Base-by-base conservation (phyloP, 208 protist genomes). In the Leishmania amazonensis region DNA sequence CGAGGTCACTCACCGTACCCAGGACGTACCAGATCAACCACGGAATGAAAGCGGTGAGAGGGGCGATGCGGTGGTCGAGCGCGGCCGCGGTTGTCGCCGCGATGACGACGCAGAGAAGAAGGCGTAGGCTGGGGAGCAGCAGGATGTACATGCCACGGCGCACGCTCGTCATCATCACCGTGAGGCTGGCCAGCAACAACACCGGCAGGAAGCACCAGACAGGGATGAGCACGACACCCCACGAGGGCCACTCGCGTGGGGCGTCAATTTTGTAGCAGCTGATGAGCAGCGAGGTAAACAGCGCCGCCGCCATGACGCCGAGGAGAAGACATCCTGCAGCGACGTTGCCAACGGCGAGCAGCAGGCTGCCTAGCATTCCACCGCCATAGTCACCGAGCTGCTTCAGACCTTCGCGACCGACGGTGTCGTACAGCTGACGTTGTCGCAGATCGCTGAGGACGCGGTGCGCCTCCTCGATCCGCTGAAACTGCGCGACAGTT, bases 391-490 rank as follows among this genome's bases (percentile, higher is more conserved):
- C 83, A 47, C 85, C 93, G 49, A 95, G 88, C 58, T 93, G 87
- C 78, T 99, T 91, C 4, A 99, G 82, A 40, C 97, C 98, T 35
- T 99, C 89, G 82, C 98, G 93, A 71, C 99, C 99, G 83, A 98
- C 94, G 72, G 95, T 83, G 85, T 99, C 99, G 88, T 99, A 99
- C 9, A 99, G 83, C 57, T 87, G 76, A 49, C 98, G 91, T 90
- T 99, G 99, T 77, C 99, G 86, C 42, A 80, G 76, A 80, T 99
- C 98, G 47, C 75, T 91, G 21, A 99, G 90, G 21, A 99, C 92
- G 57, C 99, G 98, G 87, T 99, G 99, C 24, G 99, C 99, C 38
- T 97, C 87, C 75, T 91, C 94, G 73, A 99, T 98, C n/a, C 90
- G 68, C 81, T 98, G 91, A 68, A 98, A 98, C 75, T 89, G 91